phyloP scores from a whole-genome alignment of 331 rosid genomes.

The Spiraea crenata region DNA sequence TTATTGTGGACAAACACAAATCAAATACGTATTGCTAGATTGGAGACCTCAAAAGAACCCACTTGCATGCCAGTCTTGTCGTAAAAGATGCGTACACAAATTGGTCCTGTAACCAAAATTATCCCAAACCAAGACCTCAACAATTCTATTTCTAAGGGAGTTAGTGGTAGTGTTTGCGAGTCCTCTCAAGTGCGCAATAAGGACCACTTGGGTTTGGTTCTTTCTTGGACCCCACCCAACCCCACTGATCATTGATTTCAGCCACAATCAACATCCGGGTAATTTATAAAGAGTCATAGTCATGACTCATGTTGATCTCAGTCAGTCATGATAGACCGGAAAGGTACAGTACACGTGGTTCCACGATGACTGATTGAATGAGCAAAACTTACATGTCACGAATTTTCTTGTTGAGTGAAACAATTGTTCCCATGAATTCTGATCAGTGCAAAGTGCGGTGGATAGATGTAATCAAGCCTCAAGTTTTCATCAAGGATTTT shows the following conservation, averaged over 20 bases:
- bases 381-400: too few species aligned
- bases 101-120: not conserved
- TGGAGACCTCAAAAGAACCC: not conserved
- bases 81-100: not conserved
- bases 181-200: slow-evolving; percentile 4
- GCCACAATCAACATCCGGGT: not conserved
- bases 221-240: slow-evolving; percentile 19
- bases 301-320: not conserved
- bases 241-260: slow-evolving; percentile 17
- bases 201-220: slow-evolving; percentile 20
- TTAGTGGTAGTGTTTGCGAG: not conserved
- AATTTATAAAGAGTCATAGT: not conserved
- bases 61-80: not conserved
- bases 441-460: too few species aligned
- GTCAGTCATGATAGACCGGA: not conserved
- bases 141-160: not conserved
- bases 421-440: too few species aligned
- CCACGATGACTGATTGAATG: not conserved
- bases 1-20: too few species aligned
- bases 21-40: too few species aligned
- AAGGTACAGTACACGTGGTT: slow-evolving; percentile 1
- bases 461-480: too few species aligned
- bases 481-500: too few species aligned
- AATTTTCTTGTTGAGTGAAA: too few species aligned
- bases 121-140: not conserved